phyloP scores from a whole-genome alignment of 768 basidiomycete species.

The Clathrus columnatus region DNA sequence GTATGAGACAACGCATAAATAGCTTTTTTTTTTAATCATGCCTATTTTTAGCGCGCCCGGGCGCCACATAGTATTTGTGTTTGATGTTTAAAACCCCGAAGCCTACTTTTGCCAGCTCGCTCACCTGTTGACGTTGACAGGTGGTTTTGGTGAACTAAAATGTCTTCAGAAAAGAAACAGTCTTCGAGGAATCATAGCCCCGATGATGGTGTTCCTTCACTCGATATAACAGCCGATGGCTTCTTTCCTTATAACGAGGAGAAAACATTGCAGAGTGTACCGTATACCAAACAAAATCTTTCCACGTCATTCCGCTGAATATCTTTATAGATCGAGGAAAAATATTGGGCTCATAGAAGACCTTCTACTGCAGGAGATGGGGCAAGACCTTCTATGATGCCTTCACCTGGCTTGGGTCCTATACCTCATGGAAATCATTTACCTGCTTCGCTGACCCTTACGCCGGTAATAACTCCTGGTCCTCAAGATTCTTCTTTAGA shows the following conservation, averaged over 20 bases:
- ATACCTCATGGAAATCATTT: slow-evolving; percentile 29
- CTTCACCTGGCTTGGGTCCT: neutral
- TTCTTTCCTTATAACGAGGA: slow-evolving; percentile 79
- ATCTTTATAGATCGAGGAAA: slow-evolving; percentile 58
- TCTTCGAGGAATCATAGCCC: slow-evolving; percentile 1
- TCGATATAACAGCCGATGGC: slow-evolving; percentile 34
- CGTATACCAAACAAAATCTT: neutral
- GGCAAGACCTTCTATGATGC: neutral
- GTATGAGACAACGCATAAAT: too few species aligned
- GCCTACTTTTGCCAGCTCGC: too few species aligned
- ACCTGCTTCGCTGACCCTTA: slow-evolving; percentile 17
- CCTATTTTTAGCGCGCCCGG: too few species aligned
- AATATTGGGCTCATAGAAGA: slow-evolving; percentile 57
- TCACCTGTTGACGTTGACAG: too few species aligned
- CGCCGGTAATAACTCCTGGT: slow-evolving; percentile 7
- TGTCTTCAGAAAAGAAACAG: neutral
- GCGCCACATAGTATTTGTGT: too few species aligned
- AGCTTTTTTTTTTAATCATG: too few species aligned
- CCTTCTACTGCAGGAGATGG: slow-evolving; percentile 40
- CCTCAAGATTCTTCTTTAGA: neutral
- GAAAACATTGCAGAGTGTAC: slow-evolving; percentile 44
- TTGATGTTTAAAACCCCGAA: too few species aligned
- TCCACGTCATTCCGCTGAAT: slow-evolving; percentile 42
- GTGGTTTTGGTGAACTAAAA: neutral
- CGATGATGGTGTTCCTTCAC: slow-evolving; percentile 4